phyloP scores from a whole-genome alignment of 164 flowering plant species.

The Berberis thunbergii region DNA sequence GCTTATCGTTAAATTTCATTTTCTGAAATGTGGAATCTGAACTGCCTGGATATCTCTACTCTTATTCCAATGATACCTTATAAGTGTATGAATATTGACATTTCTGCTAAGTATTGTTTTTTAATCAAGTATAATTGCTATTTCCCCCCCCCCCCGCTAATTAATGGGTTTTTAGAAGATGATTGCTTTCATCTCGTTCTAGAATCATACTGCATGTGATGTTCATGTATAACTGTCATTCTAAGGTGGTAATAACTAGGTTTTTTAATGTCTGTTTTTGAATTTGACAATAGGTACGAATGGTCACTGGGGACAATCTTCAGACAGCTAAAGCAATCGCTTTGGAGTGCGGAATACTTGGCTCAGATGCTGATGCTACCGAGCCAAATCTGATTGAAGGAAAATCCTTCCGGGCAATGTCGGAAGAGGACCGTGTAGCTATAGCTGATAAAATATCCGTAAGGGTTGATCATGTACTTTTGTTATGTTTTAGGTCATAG shows the following conservation, averaged over 20 bases:
- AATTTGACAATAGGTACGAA: constrained; percentile 56
- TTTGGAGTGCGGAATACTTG: constrained; percentile 82
- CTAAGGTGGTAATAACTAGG: not conserved
- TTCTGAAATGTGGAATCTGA: too few species aligned
- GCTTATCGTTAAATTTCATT: too few species aligned
- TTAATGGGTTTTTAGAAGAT: too few species aligned
- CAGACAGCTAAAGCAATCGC: constrained; percentile 96
- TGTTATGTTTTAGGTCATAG: too few species aligned
- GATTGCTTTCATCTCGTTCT: too few species aligned
- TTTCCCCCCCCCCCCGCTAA: too few species aligned
- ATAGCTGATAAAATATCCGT: constrained; percentile 56
- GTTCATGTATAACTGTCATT: not conserved
- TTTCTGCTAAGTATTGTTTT: too few species aligned
- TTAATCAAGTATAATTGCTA: too few species aligned
- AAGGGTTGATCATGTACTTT: constrained; percentile 10
- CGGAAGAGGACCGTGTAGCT: constrained; percentile 38
- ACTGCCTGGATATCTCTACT: too few species aligned
- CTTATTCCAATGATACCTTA: too few species aligned
- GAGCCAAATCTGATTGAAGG: constrained; percentile 82
- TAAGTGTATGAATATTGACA: too few species aligned
- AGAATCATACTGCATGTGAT: too few species aligned
- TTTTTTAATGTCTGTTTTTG: not conserved
- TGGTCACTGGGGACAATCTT: constrained; percentile 95
- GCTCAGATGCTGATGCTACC: constrained; percentile 42
- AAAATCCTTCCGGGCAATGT: constrained; percentile 44